Evolutionary conservation across 2,329 filamentous ascomycete species (phyloP), one percentile per base, ranked within the genome.

Genomic region (Mariannaea elegans): DNA sequence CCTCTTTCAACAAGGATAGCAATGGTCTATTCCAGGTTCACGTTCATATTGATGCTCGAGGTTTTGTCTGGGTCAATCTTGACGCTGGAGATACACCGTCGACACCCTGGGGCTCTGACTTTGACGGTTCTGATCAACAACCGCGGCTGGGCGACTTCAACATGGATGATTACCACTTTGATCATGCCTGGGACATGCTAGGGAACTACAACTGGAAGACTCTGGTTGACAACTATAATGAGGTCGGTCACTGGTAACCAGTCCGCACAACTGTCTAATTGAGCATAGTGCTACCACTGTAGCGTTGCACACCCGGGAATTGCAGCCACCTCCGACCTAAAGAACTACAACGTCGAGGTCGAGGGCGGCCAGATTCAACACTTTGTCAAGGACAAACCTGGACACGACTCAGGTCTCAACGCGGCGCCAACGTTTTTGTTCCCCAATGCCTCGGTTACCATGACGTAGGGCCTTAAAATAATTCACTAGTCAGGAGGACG

Each of bases 201-300:
- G 82, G 81, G 0, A 76, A 80, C 9, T 85, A 82, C 68, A 87
- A 87, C 73, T 87, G 85, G 85, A 87, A 87, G 75, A 82, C 82
- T 16, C 70, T 86, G 14, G 81, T 81, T 7, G 86, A 89, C 66
- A 88, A 89, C 74, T 89, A 87, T 75, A 89, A 89, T 66, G 86
- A 86, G 23, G 54, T 55, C 13, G 12, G n/a, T 14, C 32, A 34
- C 13, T 34, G 32, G n/a, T n/a, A n/a, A n/a, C n/a, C n/a, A n/a
- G n/a, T n/a, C n/a, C n/a, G n/a, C n/a, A n/a, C n/a, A n/a, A n/a
- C n/a, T n/a, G n/a, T n/a, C n/a, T n/a, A n/a, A n/a, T n/a, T n/a
- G n/a, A n/a, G n/a, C n/a, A 3, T 7, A 62, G 32, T 66, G 61
- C 8, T 66, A 66, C 31, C 65, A 66, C 21, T 64, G 65, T 7